A percentile compares a stretch with the other conserved stretches of the same genome.
Conservation (phyloP, 768 basidiomycete genomes). For the Pholiota microspora region DNA sequence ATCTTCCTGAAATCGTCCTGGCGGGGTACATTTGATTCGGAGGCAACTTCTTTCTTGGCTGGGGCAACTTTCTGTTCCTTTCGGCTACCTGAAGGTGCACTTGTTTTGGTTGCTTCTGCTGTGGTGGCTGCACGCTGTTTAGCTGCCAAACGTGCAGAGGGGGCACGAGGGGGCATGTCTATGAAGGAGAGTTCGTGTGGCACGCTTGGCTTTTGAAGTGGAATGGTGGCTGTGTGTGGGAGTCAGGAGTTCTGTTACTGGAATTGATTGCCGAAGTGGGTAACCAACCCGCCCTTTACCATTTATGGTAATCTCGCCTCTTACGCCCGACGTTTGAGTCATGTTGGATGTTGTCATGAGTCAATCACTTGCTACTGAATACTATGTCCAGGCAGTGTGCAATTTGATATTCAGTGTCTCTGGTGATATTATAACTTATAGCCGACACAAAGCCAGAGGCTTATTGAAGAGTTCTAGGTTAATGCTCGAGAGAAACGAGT, state of each 20-base stretch:
- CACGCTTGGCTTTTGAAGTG: not conserved
- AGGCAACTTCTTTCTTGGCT: not conserved
- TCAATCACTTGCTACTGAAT: not conserved
- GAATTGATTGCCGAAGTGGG: not conserved
- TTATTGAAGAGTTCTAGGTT: too few relatives aligned
- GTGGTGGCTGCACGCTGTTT: not conserved
- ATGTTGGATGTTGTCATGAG: not conserved
- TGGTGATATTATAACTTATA: too few relatives aligned
- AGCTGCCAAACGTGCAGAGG: not conserved
- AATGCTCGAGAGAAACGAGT: too few relatives aligned
- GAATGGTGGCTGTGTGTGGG: not conserved
- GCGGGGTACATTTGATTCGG: not conserved
- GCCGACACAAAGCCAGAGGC: too few relatives aligned
- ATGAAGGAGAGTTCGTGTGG: not conserved
- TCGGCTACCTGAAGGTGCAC: not conserved
- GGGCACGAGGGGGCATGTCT: not conserved
- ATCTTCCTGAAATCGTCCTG: constrained; percentile 5
- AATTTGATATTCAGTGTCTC: too few relatives aligned
- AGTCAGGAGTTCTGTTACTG: not conserved
- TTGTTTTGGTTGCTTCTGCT: not conserved
- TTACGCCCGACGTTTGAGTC: too few relatives aligned
- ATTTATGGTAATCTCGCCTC: not conserved
- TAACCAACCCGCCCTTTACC: not conserved
- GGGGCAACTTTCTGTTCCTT: not conserved
- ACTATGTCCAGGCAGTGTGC: not conserved